These are phyloP conservation scores for Globisporangium mamillatum DNA, from an alignment of 352 stramenopile species.

Conservation along the genomic window DNA sequence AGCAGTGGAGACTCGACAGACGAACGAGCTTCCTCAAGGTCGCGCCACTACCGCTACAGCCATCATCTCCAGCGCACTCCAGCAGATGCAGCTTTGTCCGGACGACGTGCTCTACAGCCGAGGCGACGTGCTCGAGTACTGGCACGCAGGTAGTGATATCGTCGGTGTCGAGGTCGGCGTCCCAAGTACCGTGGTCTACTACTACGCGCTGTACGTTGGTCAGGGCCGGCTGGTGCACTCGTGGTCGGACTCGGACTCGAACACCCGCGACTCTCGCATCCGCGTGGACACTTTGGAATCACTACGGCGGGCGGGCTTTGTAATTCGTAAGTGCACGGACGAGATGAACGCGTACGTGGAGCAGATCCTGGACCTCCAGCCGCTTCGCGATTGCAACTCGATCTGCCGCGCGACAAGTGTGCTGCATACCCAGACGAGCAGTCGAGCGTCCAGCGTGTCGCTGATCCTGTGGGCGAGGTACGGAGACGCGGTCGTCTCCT, in stretches of 20 bases:
- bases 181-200: background rate
- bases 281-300: background rate
- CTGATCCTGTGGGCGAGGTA: slow-evolving; percentile 2
- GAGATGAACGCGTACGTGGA: background rate
- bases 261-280: background rate
- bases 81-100: background rate
- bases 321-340: slow-evolving; percentile 1
- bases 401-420: background rate
- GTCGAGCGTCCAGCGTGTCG: background rate
- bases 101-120: background rate
- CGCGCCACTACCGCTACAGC: background rate
- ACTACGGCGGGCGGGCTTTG: background rate
- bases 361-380: slow-evolving; percentile 2
- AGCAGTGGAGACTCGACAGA: background rate
- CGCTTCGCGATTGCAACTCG: slow-evolving; percentile 1
- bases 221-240: background rate
- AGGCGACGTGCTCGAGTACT: slow-evolving; percentile 6
- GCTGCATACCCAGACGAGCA: background rate
- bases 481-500: background rate
- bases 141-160: background rate
- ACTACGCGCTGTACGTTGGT: slow-evolving; percentile 3
- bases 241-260: background rate
- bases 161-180: background rate
- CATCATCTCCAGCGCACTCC: background rate
- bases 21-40: background rate